Conservation (phyloP, 208 protist genomes). For the Leishmania amazonensis region DNA sequence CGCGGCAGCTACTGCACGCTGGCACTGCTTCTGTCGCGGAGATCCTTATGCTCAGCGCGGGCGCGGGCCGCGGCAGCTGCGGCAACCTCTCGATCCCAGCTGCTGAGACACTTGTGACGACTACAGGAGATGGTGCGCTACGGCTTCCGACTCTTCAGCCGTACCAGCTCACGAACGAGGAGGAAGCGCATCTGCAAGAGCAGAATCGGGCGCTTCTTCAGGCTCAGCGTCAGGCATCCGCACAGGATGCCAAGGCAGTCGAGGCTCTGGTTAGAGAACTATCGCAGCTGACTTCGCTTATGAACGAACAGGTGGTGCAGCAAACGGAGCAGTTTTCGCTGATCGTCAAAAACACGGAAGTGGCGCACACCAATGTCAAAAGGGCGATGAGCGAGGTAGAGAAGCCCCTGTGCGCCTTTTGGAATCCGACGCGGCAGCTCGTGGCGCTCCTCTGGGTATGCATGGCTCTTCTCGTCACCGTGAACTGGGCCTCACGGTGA, state of each 20-base stretch:
- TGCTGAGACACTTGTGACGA: not conserved
- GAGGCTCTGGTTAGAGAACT: constrained; percentile 82
- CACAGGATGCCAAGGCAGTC: constrained; percentile 69
- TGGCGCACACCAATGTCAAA: constrained; percentile 58
- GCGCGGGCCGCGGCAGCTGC: not conserved
- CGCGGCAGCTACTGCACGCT: constrained; percentile 26
- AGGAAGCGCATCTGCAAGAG: constrained; percentile 43
- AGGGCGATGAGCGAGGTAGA: constrained; percentile 68
- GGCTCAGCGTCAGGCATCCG: constrained; percentile 51
- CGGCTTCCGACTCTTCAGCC: constrained; percentile 4
- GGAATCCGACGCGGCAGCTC: constrained; percentile 78
- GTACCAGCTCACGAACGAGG: constrained; percentile 39
- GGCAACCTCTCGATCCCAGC: not conserved
- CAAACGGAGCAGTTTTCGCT: constrained; percentile 87
- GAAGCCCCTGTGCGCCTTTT: constrained; percentile 56
- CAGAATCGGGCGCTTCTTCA: constrained; percentile 54
- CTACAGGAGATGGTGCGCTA: not conserved
- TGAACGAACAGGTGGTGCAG: constrained; percentile 81
- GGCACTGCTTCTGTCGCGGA: constrained; percentile 10
- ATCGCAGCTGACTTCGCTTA: constrained; percentile 85
- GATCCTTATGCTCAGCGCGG: not conserved
- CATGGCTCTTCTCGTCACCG: constrained; percentile 52
- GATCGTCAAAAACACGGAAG: constrained; percentile 71
- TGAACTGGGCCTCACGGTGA: constrained; percentile 47
- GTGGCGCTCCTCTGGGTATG: constrained; percentile 78